phyloP scores from a whole-genome alignment of 2,329 filamentous ascomycete genomes.

The Fusarium praegraminearum region DNA sequence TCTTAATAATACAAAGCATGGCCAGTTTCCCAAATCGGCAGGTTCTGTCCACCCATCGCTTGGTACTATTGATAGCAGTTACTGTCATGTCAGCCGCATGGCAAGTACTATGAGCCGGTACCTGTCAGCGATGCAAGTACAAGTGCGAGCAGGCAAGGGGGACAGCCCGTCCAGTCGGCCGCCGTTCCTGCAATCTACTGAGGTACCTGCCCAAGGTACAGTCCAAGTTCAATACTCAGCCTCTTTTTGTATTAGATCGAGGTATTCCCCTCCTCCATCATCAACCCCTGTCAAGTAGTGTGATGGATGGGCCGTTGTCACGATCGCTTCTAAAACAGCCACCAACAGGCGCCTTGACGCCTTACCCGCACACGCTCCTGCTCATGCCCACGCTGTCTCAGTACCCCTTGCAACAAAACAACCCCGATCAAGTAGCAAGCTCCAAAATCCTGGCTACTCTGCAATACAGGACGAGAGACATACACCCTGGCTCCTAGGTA shows the following conservation, averaged over 20 bases:
- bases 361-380: slow-evolving; percentile 38
- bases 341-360: slow-evolving; percentile 48
- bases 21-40: slow-evolving; percentile 1
- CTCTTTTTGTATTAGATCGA: slow-evolving; percentile 19
- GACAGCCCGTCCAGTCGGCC: slow-evolving; percentile 15
- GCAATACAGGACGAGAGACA: background rate
- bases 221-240: slow-evolving; percentile 25
- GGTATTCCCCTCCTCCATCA: background rate
- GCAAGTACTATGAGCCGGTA: slow-evolving; percentile 11
- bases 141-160: slow-evolving; percentile 11
- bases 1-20: background rate
- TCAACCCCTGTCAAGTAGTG: slow-evolving; percentile 12
- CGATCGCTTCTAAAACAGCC: slow-evolving; percentile 39
- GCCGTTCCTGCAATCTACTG: slow-evolving; percentile 20
- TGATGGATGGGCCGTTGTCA: slow-evolving; percentile 28
- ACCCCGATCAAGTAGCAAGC: background rate
- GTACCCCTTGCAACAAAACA: background rate
- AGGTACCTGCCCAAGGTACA: background rate
- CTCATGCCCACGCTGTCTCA: slow-evolving; percentile 13
- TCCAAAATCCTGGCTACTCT: background rate
- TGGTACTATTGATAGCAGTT: background rate
- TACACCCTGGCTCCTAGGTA: background rate
- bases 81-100: background rate
- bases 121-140: slow-evolving; percentile 28
- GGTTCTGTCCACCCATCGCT: background rate